These are phyloP conservation scores for Sextonia rubra DNA, from an alignment of 164 flowering plant species.

Conservation along the genomic window DNA sequence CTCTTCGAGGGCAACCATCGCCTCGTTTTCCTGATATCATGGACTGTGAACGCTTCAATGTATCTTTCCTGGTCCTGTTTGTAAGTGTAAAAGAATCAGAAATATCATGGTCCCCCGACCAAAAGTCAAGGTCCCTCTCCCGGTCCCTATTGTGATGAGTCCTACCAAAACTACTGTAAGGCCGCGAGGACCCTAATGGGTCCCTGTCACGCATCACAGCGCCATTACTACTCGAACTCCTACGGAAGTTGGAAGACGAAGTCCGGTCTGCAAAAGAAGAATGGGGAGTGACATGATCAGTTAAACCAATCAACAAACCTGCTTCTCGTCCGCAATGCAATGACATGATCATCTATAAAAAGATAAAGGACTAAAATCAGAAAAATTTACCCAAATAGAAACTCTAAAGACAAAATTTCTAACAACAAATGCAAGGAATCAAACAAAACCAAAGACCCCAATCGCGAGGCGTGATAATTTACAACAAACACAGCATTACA, in stretches of 20 bases:
- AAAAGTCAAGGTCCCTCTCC: slow-evolving; percentile 30
- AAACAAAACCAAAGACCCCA: not conserved
- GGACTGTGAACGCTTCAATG: slow-evolving; percentile 57
- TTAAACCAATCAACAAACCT: slow-evolving; percentile 34
- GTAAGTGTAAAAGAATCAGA: slow-evolving; percentile 35
- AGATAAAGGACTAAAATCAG: not conserved
- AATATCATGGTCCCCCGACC: slow-evolving; percentile 35
- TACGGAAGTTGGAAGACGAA: slow-evolving; percentile 48
- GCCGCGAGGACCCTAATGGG: slow-evolving; percentile 10
- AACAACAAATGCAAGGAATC: not conserved
- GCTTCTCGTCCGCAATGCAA: slow-evolving; percentile 31
- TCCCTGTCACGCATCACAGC: slow-evolving; percentile 44
- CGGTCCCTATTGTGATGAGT: slow-evolving; percentile 66
- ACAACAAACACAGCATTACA: not conserved
- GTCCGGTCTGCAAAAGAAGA: slow-evolving; percentile 44
- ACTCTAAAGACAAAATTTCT: not conserved
- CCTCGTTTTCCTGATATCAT: slow-evolving; percentile 47
- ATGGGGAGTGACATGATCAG: slow-evolving; percentile 50
- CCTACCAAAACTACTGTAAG: slow-evolving; percentile 72
- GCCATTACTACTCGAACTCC: slow-evolving; percentile 65
- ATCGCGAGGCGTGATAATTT: not conserved
- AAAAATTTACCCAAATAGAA: not conserved
- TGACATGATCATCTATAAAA: slow-evolving; percentile 39
- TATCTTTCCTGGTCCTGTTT: slow-evolving; percentile 44
- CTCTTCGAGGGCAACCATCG: slow-evolving; percentile 39